phyloP scores from a whole-genome alignment of 2,329 filamentous ascomycete species.

The Fusarium sp. region DNA sequence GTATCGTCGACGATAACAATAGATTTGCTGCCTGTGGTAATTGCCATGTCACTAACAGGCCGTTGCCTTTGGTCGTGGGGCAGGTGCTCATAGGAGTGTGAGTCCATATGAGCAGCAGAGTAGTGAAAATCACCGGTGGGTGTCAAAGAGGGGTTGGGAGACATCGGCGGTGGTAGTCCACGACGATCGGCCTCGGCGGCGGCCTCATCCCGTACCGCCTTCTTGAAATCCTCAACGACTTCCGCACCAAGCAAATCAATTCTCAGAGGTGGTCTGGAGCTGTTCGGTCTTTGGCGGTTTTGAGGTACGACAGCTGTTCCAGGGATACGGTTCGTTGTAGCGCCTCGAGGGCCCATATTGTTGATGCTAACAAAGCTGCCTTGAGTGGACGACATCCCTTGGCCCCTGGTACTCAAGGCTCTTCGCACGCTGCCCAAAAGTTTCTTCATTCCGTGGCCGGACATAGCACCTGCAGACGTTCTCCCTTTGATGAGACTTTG shows the following conservation, averaged over 20 bases:
- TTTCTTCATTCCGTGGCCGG: constrained; percentile 82
- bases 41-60: constrained; percentile 64
- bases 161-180: constrained; percentile 28
- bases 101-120: constrained; percentile 58
- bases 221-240: constrained; percentile 81
- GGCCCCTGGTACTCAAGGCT: constrained; percentile 74
- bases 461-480: constrained; percentile 69
- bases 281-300: constrained; percentile 57
- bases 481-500: constrained; percentile 57
- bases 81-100: constrained; percentile 51
- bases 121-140: constrained; percentile 53
- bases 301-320: constrained; percentile 71
- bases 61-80: constrained; percentile 50
- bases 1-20: constrained; percentile 88
- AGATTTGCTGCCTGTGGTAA: constrained; percentile 87
- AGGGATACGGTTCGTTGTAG: constrained; percentile 68
- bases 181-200: constrained; percentile 51
- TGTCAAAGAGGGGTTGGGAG: constrained; percentile 44
- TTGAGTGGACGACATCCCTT: constrained; percentile 57
- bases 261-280: constrained; percentile 66
- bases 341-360: constrained; percentile 62
- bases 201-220: constrained; percentile 75
- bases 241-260: constrained; percentile 87
- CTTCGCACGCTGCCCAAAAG: constrained; percentile 88
- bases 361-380: constrained; percentile 61